Conservation (phyloP, 2,329 filamentous ascomycete species). For the Aspergillus pseudoviridinutans region DNA sequence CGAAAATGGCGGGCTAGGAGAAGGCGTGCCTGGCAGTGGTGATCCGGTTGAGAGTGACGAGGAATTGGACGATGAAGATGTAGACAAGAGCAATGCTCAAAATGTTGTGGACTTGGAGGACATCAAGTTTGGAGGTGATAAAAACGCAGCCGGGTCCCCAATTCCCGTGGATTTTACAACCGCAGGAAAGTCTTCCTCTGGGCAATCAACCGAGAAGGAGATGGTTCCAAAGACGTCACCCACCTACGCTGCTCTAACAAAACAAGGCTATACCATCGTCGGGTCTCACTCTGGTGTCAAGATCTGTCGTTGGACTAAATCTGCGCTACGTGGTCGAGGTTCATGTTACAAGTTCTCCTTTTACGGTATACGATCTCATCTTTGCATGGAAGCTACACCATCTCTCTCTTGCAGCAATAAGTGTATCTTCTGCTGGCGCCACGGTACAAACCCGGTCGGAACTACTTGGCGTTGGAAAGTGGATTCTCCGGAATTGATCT, state of each 20-base stretch:
- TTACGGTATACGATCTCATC: constrained; percentile 92
- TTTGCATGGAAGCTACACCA: constrained; percentile 97
- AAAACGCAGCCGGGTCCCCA: constrained; percentile 37
- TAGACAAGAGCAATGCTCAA: constrained; percentile 46
- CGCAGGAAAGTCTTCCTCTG: constrained; percentile 42
- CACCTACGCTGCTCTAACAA: constrained; percentile 83
- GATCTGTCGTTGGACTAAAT: constrained; percentile 98
- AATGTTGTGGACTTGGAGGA: constrained; percentile 79
- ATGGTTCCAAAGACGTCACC: constrained; percentile 93
- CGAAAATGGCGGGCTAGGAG: constrained; percentile 51
- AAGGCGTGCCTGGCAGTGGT: constrained; percentile 74
- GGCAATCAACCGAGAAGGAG: constrained; percentile 60
- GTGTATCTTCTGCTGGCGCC: constrained; percentile 98
- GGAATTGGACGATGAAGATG: constrained; percentile 57
- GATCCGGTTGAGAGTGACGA: constrained; percentile 81
- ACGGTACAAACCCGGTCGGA: constrained; percentile 93
- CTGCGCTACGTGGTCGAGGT: constrained; percentile 83
- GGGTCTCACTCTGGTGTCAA: constrained; percentile 95
- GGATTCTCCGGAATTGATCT: constrained; percentile 84
- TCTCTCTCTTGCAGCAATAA: constrained; percentile 97
- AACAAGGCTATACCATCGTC: constrained; percentile 94
- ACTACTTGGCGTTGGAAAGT: constrained; percentile 97
- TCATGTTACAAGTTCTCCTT: constrained; percentile 98
- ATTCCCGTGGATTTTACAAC: constrained; percentile 80
- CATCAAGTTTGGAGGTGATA: constrained; percentile 50